These are phyloP conservation scores for Tephrocybe sp. DNA, from an alignment of 768 basidiomycete species.

Conservation along the genomic window DNA sequence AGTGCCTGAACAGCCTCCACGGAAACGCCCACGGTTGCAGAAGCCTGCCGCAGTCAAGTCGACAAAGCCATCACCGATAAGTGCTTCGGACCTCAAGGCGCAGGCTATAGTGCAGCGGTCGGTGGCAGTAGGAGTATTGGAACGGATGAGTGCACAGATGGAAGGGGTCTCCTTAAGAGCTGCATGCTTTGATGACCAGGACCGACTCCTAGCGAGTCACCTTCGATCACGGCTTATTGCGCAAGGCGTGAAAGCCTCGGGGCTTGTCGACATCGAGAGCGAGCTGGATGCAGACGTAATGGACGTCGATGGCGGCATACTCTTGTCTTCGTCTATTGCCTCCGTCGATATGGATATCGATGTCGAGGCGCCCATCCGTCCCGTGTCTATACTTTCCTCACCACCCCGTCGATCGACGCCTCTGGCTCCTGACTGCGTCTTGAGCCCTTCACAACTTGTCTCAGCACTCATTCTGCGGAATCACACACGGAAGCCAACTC, in stretches of 20 bases:
- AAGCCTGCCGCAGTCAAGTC: constrained; percentile 7
- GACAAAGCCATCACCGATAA: constrained; percentile 1
- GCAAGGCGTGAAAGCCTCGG: constrained; percentile 12
- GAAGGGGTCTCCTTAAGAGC: not conserved
- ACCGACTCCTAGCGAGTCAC: constrained; percentile 19
- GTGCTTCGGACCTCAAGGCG: constrained; percentile 17
- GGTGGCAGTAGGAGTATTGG: constrained; percentile 16
- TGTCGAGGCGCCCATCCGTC: constrained; percentile 12
- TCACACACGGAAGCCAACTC: constrained; percentile 8
- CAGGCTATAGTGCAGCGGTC: constrained; percentile 20
- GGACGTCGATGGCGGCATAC: constrained; percentile 15
- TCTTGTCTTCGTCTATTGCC: constrained; percentile 13
- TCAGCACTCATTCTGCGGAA: constrained; percentile 18
- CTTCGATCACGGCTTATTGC: constrained; percentile 17
- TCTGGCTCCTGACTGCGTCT: constrained; percentile 5
- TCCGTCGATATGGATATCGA: constrained; percentile 23
- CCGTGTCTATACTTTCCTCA: constrained; percentile 6
- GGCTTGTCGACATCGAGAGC: constrained; percentile 15
- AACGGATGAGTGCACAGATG: constrained; percentile 1
- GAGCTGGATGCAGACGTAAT: constrained; percentile 4
- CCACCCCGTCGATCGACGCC: constrained; percentile 2
- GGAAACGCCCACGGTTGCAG: constrained; percentile 21
- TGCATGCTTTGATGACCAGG: constrained; percentile 16
- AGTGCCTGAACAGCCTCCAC: constrained; percentile 17
- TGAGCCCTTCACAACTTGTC: constrained; percentile 14